phyloP scores from a whole-genome alignment of 169 alveolate species.

The Perkinsus marinus region DNA sequence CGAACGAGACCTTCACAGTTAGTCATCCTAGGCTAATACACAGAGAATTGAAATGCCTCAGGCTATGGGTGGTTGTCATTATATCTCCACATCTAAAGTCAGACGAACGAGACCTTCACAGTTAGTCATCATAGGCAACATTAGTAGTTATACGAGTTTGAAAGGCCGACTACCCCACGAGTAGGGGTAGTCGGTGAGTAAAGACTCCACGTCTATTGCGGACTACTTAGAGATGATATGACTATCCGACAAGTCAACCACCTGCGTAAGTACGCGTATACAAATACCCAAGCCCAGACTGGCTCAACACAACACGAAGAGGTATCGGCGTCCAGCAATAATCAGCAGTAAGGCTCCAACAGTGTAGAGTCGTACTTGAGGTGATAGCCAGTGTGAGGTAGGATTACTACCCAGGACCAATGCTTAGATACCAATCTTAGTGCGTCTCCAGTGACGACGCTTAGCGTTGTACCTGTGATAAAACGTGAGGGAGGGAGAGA shows the following conservation, averaged over 20 bases:
- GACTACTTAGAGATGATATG: background rate
- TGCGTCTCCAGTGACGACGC: conserved; percentile 92
- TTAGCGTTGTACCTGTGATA: conserved; percentile 74
- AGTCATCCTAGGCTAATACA: background rate
- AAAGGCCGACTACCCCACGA: background rate
- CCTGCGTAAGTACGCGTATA: background rate
- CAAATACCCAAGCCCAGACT: background rate
- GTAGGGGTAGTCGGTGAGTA: background rate
- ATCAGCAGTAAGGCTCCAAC: background rate
- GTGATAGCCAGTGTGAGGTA: background rate
- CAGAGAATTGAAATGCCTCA: background rate
- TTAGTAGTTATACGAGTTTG: background rate
- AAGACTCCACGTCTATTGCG: background rate
- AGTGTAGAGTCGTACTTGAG: background rate
- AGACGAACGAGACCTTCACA: background rate
- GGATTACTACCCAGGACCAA: background rate
- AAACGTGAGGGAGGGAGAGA: background rate
- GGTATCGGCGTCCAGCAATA: background rate
- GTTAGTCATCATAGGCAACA: background rate
- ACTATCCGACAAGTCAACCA: background rate
- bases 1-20: background rate
- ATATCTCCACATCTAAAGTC: background rate
- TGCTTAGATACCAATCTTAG: conserved; percentile 77
- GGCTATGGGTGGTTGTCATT: background rate
- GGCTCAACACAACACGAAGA: background rate